A percentile compares a stretch with the other conserved stretches of the same genome.
Evolutionary conservation across 495 filamentous ascomycete genomes (phyloP).

Genomic region (Aspergillus taichungensis): DNA sequence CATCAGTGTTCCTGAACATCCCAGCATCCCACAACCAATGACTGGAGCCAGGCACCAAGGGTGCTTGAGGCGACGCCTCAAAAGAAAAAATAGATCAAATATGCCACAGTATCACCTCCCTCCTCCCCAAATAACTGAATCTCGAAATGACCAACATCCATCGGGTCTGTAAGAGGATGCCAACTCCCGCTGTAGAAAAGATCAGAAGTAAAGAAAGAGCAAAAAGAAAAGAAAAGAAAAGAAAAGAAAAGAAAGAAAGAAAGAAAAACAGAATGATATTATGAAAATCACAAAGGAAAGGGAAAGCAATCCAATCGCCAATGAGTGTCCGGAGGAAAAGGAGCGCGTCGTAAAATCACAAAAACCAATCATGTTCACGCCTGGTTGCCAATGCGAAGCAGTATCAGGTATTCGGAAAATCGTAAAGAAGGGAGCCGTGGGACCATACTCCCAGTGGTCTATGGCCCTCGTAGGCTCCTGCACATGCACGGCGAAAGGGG

Average conservation of each 20-base stretch:
- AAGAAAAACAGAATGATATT: conserved; percentile 7
- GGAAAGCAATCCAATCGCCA: conserved; percentile 7
- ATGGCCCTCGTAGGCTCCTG: neutral
- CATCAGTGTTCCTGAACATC: no score
- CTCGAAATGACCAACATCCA: conserved; percentile 10
- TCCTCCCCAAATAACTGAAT: conserved; percentile 7
- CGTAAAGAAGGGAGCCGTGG: conserved; percentile 4
- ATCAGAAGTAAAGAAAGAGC: conserved; percentile 17
- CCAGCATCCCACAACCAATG: no score
- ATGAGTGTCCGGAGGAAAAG: conserved; percentile 6
- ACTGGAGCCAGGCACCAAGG: no score
- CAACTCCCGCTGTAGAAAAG: conserved; percentile 36
- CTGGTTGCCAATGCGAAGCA: conserved; percentile 18
- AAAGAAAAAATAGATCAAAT: conserved; percentile 5
- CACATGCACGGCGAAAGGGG: neutral
- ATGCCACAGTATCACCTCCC: conserved; percentile 1
- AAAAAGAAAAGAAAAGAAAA: conserved; percentile 19
- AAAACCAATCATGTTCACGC: conserved; percentile 8
- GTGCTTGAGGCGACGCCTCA: no score
- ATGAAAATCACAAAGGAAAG: conserved; percentile 17
- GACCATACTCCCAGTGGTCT: no score
- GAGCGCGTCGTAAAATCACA: neutral
- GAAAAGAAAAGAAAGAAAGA: conserved; percentile 13
- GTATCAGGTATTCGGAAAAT: conserved; percentile 11
- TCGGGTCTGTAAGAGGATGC: conserved; percentile 20